Base-by-base conservation (phyloP, 2,329 filamentous ascomycete species). In the Aaosphaeria pasadenensis region DNA sequence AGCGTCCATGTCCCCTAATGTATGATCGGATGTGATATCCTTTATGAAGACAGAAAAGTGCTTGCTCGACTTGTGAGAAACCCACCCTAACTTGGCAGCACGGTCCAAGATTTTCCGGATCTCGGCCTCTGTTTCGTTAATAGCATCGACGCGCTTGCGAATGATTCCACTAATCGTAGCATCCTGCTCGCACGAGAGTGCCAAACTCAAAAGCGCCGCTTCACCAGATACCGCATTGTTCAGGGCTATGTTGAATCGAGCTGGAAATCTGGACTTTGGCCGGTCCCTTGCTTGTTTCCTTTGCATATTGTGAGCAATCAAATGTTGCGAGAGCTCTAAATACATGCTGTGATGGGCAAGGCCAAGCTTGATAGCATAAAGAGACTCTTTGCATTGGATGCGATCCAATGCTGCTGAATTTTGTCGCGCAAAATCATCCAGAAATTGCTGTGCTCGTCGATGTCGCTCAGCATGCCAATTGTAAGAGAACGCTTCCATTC, bases 381-480 rank as follows among this genome's bases (percentile, higher is more conserved):
- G 63, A 24, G 73, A 62, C 30, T 79, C 75, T 1, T 64, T 58
- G 39, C 67, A 74, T 0, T 67, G 56, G 11, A 84, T 77, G 30
- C 63, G 48, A 17, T 54, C 43, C 1, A 68, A 51, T 5, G 48
- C 50, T 1, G 66, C 50, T 39, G 77, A 70, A 29, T 69, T 68
- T 42, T 63, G 62, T 9, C 80, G 68, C 4, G 76, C 77, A 53
- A 82, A 83, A 0, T 57, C 59, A 41, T 83, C 58, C 1, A 86
- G 63, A 53, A 87, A 86, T 0, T 43, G 52, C 53, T 85, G 81
- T 2, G 81, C 80, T 42, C 76, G 60, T 6, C 71, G 51, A 55
- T 82, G 74, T 3, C 83, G 75, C 7, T 71, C 70, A 30, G 67
- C 49, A 52, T 84, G 77, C 77, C 80, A 81, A 5, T 73, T 70